Evolutionary conservation across 306 rosid species (phyloP), one percentile per base, ranked within the genome.

Genomic region (Malus orientalis): DNA sequence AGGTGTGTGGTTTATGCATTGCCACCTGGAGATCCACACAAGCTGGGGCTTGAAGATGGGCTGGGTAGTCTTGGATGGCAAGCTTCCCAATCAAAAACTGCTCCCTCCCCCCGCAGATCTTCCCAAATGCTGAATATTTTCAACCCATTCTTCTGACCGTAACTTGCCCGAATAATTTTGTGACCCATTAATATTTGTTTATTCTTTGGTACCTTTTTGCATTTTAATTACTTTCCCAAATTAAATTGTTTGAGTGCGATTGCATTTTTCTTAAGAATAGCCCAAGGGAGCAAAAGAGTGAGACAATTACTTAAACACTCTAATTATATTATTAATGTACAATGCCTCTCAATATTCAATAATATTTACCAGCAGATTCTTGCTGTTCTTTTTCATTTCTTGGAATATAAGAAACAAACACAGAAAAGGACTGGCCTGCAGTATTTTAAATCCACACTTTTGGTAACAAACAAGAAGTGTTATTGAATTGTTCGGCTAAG

Each of bases 1-100:
- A 90, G 93, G 93, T 11, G 96, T 79, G 19, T 90, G 93, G 96
- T 88, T 90, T 76, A 90, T 88, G 92, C 95, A 90, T 80, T 90
- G 95, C 64, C 92, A 87, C 36, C 66, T 88, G 78, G 92, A 88
- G 82, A 67, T 87, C 16, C 91, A 88, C 81, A 88, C 92, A 14
- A 88, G 93, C 27, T 88, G 93, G 96, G 96, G 93, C 16, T 80
- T 90, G 67, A 90, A 65, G 78, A 90, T 90, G 93, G 89, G 88
- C 2, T 90, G 96, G 93, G 19, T 86, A 36, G 93, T 88, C 2
- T 81, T 88, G 69, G 89, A 88, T 77, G 96, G 93, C 67, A 80
- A 88, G 68, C 85, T 86, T 8, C 89, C 92, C 44, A 79, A 86
- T 69, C 89, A 90, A 71, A 90, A 88, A 71, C 27, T 90, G 71